These are phyloP conservation scores for Tylopilus plumbeoviolaceoides DNA, from an alignment of 768 basidiomycete species.

Conservation along the genomic window DNA sequence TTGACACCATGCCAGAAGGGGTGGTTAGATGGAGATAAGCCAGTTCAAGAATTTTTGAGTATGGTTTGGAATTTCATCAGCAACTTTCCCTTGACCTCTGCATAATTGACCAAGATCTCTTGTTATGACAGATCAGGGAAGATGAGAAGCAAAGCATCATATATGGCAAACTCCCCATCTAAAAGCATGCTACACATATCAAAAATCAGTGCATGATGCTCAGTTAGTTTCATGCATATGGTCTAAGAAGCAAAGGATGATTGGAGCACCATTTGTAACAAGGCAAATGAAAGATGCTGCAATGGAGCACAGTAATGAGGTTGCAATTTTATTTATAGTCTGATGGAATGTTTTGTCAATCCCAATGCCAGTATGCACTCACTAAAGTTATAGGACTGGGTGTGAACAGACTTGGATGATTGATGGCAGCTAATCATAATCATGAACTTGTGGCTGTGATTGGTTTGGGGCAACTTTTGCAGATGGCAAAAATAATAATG, in stretches of 20 bases:
- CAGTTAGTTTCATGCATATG: conserved; percentile 11
- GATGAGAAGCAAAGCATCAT: conserved; percentile 37
- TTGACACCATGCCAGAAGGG: conserved; percentile 36
- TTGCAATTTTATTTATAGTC: too few species aligned
- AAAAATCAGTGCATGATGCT: conserved; percentile 49
- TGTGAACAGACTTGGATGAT: too few species aligned
- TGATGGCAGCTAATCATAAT: too few species aligned
- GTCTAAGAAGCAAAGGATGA: conserved; percentile 3
- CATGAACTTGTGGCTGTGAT: background rate
- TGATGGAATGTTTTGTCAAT: too few species aligned
- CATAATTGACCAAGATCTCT: conserved; percentile 51
- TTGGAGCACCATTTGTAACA: conserved; percentile 17
- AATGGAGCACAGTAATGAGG: too few species aligned
- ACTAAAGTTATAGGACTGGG: too few species aligned
- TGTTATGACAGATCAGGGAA: conserved; percentile 17
- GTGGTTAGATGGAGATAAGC: conserved; percentile 30
- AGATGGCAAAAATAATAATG: too few species aligned
- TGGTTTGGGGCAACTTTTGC: background rate
- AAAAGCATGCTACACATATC: conserved; percentile 76
- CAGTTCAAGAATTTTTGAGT: conserved; percentile 55
- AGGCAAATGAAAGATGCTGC: too few species aligned
- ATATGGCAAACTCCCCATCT: conserved; percentile 74
- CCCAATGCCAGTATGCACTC: too few species aligned
- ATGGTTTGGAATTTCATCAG: conserved; percentile 57
- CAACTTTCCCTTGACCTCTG: conserved; percentile 50